These are phyloP conservation scores for Podospora sp. DNA, from an alignment of 495 filamentous ascomycete genomes.

Conservation along the genomic window DNA sequence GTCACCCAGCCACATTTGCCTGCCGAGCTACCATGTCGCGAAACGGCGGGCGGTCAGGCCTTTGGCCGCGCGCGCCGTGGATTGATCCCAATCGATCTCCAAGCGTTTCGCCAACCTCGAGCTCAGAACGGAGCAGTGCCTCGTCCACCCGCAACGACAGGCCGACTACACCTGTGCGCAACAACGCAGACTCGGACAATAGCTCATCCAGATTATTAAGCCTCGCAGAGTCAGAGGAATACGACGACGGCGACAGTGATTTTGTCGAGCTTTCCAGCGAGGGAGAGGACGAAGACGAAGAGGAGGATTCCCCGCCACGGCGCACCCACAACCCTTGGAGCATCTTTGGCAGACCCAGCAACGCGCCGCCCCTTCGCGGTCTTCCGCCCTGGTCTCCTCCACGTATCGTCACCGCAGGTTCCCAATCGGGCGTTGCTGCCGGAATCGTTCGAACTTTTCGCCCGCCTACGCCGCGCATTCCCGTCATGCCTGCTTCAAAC, in stretches of 20 bases:
- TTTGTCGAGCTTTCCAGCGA: background rate
- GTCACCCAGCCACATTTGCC: background rate
- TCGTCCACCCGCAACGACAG: background rate
- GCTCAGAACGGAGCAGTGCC: background rate
- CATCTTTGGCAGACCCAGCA: conserved; percentile 2
- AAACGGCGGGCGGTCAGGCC: background rate
- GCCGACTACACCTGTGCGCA: background rate
- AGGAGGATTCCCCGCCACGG: background rate
- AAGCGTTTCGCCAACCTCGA: background rate
- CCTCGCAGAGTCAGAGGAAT: background rate
- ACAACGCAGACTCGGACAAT: background rate
- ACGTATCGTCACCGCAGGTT: background rate
- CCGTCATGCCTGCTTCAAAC: conserved; percentile 25
- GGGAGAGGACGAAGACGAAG: background rate
- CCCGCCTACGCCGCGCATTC: background rate
- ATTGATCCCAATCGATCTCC: background rate
- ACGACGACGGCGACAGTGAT: background rate
- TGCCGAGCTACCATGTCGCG: background rate
- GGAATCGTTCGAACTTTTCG: background rate
- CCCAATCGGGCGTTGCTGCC: background rate
- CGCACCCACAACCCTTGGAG: background rate
- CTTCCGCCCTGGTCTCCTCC: background rate
- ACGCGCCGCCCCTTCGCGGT: background rate
- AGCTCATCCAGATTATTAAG: background rate
- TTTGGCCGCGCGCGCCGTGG: background rate